These are phyloP conservation scores for Verticillium klebahnii DNA, from an alignment of 2,329 filamentous ascomycete genomes.

Conservation along the genomic window DNA sequence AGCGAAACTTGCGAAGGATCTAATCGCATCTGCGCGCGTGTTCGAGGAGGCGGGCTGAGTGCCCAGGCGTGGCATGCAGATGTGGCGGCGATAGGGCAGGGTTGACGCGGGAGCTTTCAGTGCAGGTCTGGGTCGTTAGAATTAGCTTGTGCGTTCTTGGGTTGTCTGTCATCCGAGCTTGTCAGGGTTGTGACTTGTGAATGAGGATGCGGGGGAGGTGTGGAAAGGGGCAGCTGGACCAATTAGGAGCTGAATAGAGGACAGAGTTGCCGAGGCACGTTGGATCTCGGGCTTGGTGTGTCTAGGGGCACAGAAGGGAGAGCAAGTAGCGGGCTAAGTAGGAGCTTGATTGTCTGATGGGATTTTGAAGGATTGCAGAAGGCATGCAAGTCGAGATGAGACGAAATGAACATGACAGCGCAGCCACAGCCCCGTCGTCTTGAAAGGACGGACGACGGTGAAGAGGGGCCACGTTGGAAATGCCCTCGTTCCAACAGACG, in stretches of 20 bases:
- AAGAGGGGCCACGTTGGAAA: not conserved
- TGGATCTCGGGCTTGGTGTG: not conserved
- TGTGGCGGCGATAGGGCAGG: not conserved
- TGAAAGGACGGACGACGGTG: not conserved
- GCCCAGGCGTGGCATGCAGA: not conserved
- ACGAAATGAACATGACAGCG: not conserved
- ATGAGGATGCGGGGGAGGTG: not conserved
- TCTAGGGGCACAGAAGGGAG: not conserved
- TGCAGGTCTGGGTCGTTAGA: not conserved
- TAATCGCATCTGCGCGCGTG: not conserved
- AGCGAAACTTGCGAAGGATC: not conserved
- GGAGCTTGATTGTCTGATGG: not conserved
- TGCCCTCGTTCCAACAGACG: not conserved
- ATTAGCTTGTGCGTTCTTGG: not conserved
- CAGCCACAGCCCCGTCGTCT: not conserved
- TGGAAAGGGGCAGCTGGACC: not conserved
- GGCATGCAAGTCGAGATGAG: not conserved
- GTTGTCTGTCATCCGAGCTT: not conserved
- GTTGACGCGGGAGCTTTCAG: not conserved
- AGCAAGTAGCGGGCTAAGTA: not conserved
- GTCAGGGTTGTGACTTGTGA: not conserved
- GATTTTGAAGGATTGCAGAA: not conserved
- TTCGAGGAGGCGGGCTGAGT: not conserved
- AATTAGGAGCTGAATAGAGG: constrained; percentile 2
- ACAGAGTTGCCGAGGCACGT: constrained; percentile 7